phyloP scores from a whole-genome alignment of 768 basidiomycete species.

The Kwoniella heveanensis region DNA sequence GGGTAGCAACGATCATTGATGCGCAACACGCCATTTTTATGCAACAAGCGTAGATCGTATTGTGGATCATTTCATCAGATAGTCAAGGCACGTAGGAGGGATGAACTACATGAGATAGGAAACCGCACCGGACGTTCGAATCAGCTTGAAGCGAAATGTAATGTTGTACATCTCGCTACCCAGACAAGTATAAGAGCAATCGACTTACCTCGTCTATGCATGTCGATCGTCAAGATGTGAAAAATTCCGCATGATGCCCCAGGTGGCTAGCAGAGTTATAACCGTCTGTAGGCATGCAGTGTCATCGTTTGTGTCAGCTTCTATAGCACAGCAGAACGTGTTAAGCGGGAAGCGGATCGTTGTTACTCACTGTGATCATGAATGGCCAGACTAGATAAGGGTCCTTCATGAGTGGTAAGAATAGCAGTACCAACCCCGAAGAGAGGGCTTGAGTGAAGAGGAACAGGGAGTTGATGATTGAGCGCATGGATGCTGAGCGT shows the following conservation, averaged over 20 bases:
- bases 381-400: slow-evolving; percentile 50
- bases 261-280: slow-evolving; percentile 18
- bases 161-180: too few relatives aligned
- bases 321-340: too few relatives aligned
- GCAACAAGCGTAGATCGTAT: too few relatives aligned
- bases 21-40: too few relatives aligned
- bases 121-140: too few relatives aligned
- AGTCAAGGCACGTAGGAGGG: not conserved
- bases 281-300: slow-evolving; percentile 3
- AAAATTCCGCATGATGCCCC: slow-evolving; percentile 24
- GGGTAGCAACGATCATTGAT: too few relatives aligned
- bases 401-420: slow-evolving; percentile 39
- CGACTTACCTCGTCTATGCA: not conserved
- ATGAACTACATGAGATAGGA: not conserved
- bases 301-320: not conserved
- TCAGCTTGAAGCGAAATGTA: not conserved
- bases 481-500: slow-evolving; percentile 23
- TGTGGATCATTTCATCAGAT: too few relatives aligned
- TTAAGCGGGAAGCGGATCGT: not conserved
- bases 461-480: slow-evolving; percentile 43
- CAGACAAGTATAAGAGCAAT: not conserved
- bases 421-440: slow-evolving; percentile 33
- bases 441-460: slow-evolving; percentile 51
- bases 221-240: slow-evolving; percentile 25
- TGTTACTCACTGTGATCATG: slow-evolving; percentile 23